These are phyloP conservation scores for Mucor racemosus DNA, from an alignment of 371 early-diverging fungal species.

Conservation along the genomic window DNA sequence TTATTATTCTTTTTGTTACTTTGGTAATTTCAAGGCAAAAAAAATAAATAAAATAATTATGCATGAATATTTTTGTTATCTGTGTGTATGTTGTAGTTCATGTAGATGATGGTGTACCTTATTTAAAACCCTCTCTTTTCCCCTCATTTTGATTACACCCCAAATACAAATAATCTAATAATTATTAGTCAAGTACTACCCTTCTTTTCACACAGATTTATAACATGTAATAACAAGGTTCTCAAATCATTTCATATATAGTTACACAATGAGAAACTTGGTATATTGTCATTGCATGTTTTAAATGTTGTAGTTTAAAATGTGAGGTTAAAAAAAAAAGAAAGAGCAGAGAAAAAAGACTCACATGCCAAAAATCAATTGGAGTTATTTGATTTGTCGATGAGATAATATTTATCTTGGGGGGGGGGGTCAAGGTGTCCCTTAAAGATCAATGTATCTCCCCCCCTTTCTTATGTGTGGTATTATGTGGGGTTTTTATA, in stretches of 20 bases:
- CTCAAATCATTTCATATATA: not conserved
- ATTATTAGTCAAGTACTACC: constrained; percentile 4
- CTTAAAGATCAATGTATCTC: constrained; percentile 2
- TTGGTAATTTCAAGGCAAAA: not conserved
- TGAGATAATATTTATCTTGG: constrained; percentile 4
- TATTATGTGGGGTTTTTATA: constrained; percentile 48
- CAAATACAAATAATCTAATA: not conserved
- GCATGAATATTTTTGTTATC: not conserved
- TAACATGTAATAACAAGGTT: not conserved
- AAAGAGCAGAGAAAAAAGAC: not conserved
- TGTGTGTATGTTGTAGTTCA: not conserved
- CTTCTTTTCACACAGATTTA: constrained; percentile 4
- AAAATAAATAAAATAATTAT: not conserved
- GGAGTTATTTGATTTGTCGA: constrained; percentile 2
- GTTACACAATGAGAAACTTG: not conserved
- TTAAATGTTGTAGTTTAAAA: too few species aligned
- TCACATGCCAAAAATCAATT: constrained; percentile 5
- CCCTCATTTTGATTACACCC: not conserved
- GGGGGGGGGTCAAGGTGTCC: too few species aligned
- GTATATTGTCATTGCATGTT: not conserved
- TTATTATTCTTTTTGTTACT: not conserved
- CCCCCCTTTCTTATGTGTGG: not conserved
- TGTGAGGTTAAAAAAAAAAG: not conserved
- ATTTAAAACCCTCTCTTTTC: not conserved
- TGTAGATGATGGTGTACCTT: not conserved